Evolutionary conservation across 73 alveolate genomes (phyloP).

Genomic region (Symbiodinium pilosum): DNA sequence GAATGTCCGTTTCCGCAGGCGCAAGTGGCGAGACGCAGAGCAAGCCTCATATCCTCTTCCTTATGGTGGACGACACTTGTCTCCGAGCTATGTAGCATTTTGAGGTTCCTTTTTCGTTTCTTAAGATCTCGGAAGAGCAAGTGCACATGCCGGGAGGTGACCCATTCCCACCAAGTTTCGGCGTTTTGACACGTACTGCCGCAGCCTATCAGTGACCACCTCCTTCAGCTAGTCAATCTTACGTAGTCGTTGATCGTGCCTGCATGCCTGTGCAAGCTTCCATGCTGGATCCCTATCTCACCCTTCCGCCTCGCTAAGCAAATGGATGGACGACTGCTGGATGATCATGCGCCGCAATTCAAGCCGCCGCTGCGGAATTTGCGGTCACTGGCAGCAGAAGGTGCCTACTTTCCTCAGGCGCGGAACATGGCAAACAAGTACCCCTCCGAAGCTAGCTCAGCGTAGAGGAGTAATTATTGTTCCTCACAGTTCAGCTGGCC

Average conservation of each 20-base stretch:
- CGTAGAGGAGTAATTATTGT: too few relatives aligned
- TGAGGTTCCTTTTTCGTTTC: too few relatives aligned
- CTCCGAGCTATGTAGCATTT: background rate
- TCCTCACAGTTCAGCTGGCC: too few relatives aligned
- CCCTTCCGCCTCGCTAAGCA: background rate
- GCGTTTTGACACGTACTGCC: too few relatives aligned
- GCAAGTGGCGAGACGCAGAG: background rate
- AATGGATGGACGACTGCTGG: constrained; percentile 6
- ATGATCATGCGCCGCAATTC: background rate
- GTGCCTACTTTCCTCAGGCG: constrained; percentile 5
- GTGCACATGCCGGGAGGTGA: too few relatives aligned
- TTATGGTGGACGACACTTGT: background rate
- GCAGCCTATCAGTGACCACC: too few relatives aligned
- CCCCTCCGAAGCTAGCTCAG: too few relatives aligned
- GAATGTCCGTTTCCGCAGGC: background rate
- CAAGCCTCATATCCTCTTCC: background rate
- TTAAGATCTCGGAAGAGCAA: too few relatives aligned
- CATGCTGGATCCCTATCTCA: background rate
- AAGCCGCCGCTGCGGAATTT: background rate
- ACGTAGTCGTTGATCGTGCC: background rate
- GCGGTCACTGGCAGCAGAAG: background rate
- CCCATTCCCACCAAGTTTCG: too few relatives aligned
- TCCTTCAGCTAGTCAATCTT: background rate
- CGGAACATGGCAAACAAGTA: background rate
- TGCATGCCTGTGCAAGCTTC: background rate